Conservation (phyloP, 345 rosid genomes). For the Toxicodendron radicans region DNA sequence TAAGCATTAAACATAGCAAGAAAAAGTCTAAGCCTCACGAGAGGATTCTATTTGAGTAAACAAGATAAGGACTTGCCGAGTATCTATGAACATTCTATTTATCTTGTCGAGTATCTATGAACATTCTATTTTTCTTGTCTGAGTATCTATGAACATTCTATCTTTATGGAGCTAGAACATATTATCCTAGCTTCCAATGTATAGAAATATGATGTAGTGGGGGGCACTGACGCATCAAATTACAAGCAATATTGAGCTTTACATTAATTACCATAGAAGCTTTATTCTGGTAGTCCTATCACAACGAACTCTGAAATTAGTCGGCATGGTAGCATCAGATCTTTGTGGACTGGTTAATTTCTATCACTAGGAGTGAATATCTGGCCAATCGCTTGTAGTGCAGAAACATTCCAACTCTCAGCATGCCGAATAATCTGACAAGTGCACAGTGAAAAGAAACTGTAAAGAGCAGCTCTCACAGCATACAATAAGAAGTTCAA, state of each 20-base stretch:
- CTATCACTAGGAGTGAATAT: conserved; percentile 50
- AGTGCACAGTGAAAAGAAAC: background rate
- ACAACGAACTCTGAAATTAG: background rate
- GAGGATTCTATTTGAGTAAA: background rate
- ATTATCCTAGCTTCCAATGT: background rate
- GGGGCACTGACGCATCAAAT: background rate
- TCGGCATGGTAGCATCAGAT: conserved; percentile 4
- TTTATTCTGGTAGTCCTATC: background rate
- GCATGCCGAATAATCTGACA: conserved; percentile 69
- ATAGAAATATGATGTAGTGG: background rate
- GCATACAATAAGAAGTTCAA: background rate
- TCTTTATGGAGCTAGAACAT: background rate
- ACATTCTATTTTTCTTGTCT: background rate
- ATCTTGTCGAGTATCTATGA: no score
- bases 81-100: background rate
- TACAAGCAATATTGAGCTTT: background rate
- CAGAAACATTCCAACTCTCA: conserved; percentile 83
- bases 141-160: background rate
- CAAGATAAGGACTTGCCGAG: background rate
- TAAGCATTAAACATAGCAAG: conserved; percentile 1
- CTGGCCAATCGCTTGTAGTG: conserved; percentile 74
- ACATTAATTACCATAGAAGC: background rate
- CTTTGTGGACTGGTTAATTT: conserved; percentile 12
- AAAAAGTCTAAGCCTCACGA: background rate
- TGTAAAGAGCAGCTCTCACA: background rate